Evolutionary conservation across 345 rosid species (phyloP).

Genomic region (Punica granatum): DNA sequence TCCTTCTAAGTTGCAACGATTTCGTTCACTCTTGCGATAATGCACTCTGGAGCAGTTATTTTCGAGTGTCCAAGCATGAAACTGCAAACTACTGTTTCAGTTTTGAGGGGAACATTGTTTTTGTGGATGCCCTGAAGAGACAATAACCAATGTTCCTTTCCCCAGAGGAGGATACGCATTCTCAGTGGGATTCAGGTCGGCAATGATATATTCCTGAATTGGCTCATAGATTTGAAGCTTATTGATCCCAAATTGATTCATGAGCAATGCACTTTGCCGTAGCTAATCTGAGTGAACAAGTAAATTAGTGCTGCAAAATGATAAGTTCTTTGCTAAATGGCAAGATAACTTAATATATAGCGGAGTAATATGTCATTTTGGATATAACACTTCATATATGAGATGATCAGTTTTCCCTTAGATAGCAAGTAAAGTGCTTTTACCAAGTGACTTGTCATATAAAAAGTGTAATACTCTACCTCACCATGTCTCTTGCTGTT

Average conservation of each 20-base stretch:
- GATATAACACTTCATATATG: background rate
- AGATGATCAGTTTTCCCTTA: no score
- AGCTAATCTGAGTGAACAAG: background rate
- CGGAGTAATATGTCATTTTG: background rate
- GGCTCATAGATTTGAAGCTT: background rate
- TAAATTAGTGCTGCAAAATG: background rate
- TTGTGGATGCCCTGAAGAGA: conserved; percentile 61
- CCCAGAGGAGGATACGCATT: conserved; percentile 68
- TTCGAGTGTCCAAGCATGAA: conserved; percentile 50
- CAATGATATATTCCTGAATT: conserved; percentile 1
- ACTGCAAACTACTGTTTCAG: conserved; percentile 60
- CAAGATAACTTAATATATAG: background rate
- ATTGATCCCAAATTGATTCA: background rate
- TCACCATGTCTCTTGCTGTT: no score
- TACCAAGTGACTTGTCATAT: no score
- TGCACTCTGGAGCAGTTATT: conserved; percentile 42
- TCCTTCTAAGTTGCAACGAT: background rate
- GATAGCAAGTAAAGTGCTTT: no score
- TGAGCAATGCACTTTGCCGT: background rate
- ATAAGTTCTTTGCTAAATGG: background rate
- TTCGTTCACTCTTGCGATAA: conserved; percentile 6
- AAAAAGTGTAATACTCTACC: no score
- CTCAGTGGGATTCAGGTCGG: conserved; percentile 68
- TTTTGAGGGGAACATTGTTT: conserved; percentile 44
- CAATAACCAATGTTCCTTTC: conserved; percentile 65